Base-by-base conservation (phyloP, 257 asterid genomes). In the Marsdenia floribunda region DNA sequence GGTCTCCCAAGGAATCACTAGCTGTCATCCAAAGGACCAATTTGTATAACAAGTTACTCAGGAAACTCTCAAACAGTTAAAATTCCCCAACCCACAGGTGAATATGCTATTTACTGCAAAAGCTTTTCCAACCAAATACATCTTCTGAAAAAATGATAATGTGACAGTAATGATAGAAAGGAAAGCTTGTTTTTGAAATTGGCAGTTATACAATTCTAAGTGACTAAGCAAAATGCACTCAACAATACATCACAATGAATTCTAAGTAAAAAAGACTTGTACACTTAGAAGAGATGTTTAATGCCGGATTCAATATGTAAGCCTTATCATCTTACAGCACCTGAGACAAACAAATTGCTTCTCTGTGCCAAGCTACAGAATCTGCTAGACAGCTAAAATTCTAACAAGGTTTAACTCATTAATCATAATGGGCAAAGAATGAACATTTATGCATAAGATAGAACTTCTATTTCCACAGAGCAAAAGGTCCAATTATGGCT, bases 1-100 rank as follows among this genome's bases (percentile, higher is more conserved):
- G 79, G 98, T 96, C 82, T 87, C 94, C 98, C 99, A 95, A 16
- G 99, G 97, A 87, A 95, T 90, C 86, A 95, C 96, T 87, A 92
- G 87, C 99, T 95, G 91, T 68, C 83, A 86, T 64, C 79, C 84
- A 82, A 84, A 82, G 74, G 74, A 26, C 59, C 70, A 67, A 52
- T 44, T 65, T 78, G 73, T 38, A 72, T 61, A 64, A 64, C 58
- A 61, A 71, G 46, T 71, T 49, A 77, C 61, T 71, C 38, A 64
- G 6, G 52, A 72, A 61, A 4, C 18, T 21, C 49, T 22, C 54
- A 37, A 21, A 33, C n/a, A 72, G n/a, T 59, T 21, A 53, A 46
- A 63, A 38, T 18, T 22, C 77, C 58, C 33, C 12, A 64, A 64
- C 18, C 67, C 21, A 50, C 15, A 21, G 37, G 29, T 37, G 37